Conservation (phyloP, 192 early-diverging fungal genomes). For the Coemansia sp. region DNA sequence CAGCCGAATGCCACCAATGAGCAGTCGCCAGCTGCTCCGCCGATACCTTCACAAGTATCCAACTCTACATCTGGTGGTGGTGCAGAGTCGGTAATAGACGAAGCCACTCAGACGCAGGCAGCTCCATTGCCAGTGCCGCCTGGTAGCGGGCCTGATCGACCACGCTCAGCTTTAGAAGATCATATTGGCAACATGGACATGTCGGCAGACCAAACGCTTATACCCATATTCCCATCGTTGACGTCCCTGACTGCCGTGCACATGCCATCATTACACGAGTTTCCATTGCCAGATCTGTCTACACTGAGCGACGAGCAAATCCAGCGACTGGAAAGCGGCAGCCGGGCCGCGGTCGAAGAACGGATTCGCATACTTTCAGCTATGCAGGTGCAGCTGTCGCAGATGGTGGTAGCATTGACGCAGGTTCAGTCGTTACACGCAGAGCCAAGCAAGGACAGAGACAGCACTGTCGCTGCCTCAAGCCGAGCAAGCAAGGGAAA, state of each 20-base stretch:
- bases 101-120: background rate
- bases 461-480: background rate
- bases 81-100: background rate
- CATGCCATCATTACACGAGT: conserved; percentile 34
- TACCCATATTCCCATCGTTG: conserved; percentile 26
- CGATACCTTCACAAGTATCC: background rate
- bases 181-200: background rate
- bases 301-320: conserved; percentile 62
- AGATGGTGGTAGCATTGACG: conserved; percentile 45
- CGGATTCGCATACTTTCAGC: conserved; percentile 64
- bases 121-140: background rate
- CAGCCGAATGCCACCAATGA: background rate
- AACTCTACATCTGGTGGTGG: background rate
- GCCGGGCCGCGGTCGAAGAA: conserved; percentile 63
- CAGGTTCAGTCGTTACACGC: conserved; percentile 35
- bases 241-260: conserved; percentile 8
- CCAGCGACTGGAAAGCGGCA: conserved; percentile 53
- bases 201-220: conserved; percentile 13
- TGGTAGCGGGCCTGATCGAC: background rate
- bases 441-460: background rate
- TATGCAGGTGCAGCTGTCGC: conserved; percentile 61
- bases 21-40: background rate
- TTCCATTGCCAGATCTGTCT: conserved; percentile 50
- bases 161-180: background rate
- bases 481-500: conserved; percentile 16